Evolutionary conservation across 2,329 filamentous ascomycete species (phyloP), one percentile per base, ranked within the genome.

Genomic region (Paecilomyces sp.): DNA sequence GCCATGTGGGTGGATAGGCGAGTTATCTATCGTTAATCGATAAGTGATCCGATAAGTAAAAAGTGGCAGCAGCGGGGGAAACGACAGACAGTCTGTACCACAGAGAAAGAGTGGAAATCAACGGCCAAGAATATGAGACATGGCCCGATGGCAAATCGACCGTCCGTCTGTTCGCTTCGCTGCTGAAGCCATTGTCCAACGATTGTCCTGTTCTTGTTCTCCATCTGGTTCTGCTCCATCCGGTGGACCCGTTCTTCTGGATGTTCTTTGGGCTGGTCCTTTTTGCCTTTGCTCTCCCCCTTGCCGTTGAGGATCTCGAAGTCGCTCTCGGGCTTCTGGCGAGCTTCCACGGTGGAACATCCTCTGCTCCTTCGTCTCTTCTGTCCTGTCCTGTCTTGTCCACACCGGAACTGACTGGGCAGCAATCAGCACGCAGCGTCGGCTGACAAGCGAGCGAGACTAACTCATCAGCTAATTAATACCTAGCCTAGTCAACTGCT

Each of bases 1-100:
- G 58, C 47, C 52, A 61, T 56, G 22, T 60, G 56, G 54, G 47
- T 36, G 36, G 31, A 58, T 52, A 63, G 55, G 22, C 57, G 30
- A 54, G 61, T 15, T 41, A 64, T 61, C 47, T 53, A 53, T 53
- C 51, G 51, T 18, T 53, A 53, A 53, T 53, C 51, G 51, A 53
- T 53, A 53, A 53, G 51, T 53, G 28, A 53, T 53, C 51, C 51
- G 51, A 53, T 53, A 53, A 53, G 51, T 53, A 7, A 11, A 7
- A 11, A 15, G 47, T n/a, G n/a, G 47, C 47, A 47, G 41, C 41
- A 18, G 41, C 15, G 41, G 41, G 41, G 41, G 9, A 3, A 18
- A 11, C 2, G 3, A 33, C 52, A 57, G 28, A 55, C 22, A 13
- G 59, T 22, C 22, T 22, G 22, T 22, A 22, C 22, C 22, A 4